Conservation (phyloP, 2,329 filamentous ascomycete species). For the Ceratocystis huliohia region DNA sequence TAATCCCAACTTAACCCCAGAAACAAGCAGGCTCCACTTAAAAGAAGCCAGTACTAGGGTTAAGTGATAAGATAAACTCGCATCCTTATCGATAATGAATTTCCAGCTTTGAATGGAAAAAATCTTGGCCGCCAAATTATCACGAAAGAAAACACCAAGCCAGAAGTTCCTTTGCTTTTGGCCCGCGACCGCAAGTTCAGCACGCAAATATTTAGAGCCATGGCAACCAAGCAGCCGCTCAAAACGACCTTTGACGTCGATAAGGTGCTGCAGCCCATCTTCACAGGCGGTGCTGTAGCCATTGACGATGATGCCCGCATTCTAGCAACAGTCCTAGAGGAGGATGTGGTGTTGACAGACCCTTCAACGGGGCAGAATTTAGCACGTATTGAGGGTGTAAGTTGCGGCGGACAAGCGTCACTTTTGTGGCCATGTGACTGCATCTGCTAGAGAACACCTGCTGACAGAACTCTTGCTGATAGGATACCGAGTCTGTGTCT, state of each 20-base stretch:
- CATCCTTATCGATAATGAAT: conserved; percentile 19
- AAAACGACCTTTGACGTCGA: conserved; percentile 85
- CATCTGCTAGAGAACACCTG: conserved; percentile 12
- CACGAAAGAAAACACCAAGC: conserved; percentile 19
- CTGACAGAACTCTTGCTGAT: conserved; percentile 24
- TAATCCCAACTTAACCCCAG: background rate
- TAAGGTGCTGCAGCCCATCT: conserved; percentile 80
- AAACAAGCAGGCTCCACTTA: background rate
- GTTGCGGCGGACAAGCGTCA: conserved; percentile 20
- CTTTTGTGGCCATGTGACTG: background rate
- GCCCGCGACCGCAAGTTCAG: background rate
- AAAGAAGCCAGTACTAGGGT: background rate
- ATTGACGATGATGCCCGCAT: conserved; percentile 71
- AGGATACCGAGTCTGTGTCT: conserved; percentile 72
- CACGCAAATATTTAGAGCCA: conserved; percentile 25
- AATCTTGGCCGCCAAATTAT: background rate
- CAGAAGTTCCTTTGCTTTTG: background rate
- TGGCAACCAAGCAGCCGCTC: conserved; percentile 50
- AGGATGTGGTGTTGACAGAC: conserved; percentile 81
- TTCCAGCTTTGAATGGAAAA: conserved; percentile 21
- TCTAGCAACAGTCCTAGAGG: conserved; percentile 77
- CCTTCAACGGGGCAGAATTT: conserved; percentile 71
- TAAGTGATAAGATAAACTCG: conserved; percentile 17
- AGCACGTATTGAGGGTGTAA: conserved; percentile 74
- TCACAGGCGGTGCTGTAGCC: conserved; percentile 78